Base-by-base conservation (phyloP, 2,329 filamentous ascomycete species). In the Knufia fluminis region DNA sequence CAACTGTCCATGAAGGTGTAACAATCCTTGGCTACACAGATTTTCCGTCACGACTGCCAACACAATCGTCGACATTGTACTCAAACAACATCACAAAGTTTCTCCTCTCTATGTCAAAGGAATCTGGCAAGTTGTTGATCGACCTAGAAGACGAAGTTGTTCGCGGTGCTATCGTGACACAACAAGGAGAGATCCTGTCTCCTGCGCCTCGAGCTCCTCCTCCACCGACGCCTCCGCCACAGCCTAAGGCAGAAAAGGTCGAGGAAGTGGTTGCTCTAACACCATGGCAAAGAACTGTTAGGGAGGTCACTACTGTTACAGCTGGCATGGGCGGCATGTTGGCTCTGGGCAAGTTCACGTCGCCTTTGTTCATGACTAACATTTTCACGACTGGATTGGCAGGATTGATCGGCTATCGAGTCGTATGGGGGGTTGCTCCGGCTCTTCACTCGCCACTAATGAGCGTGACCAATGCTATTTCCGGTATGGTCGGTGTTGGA, bases 21-120 rank as follows among this genome's bases (percentile, higher is more conserved):
- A 91, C 86, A 46, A 76, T 94, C 47, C 91, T 94, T 62, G 88
- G 86, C 83, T 94, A 94, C 65, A 94, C 88, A 38, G 88, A 95
- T 66, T 74, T 94, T 23, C 88, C 89, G 0, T 94, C 88, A 26
- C 79, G 88, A 40, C 74, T 95, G 1, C 87, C 89, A 0, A 94
- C 88, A 0, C 89, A 95, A 65, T 87, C 88, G 0, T 94, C 88
- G 0, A 94, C 86, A 0, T 71, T 95, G 17, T 95, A 94, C 67
- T 92, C 86, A 1, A 95, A 94, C 75, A 95, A 95, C 62, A 90
- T 94, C 60, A 89, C 83, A 57, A 95, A 94, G 63, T 85, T 90
- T 50, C 71, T 94, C 23, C 74, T 95, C 8, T 92, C 88, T 0
- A 87, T 94, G 74, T 68, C 81, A 1, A 86, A 87, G 1, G 77